phyloP scores from a whole-genome alignment of 495 filamentous ascomycete genomes.

The Aspergillus avenaceus region DNA sequence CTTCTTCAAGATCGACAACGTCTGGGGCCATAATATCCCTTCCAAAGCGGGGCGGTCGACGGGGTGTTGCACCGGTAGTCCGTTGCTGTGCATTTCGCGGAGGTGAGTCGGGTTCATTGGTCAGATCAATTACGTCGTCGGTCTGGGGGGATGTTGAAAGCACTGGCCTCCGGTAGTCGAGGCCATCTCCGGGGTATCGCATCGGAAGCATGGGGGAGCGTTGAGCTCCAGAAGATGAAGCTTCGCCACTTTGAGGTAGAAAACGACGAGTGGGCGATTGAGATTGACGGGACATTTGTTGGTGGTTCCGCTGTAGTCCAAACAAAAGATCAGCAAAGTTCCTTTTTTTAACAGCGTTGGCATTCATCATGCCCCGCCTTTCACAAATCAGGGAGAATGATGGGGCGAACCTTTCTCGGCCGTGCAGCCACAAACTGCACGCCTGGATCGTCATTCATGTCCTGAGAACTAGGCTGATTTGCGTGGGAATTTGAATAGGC shows the following conservation, averaged over 20 bases:
- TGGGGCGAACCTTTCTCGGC: conserved; percentile 36
- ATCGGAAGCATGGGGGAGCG: conserved; percentile 6
- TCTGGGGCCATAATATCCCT: conserved; percentile 32
- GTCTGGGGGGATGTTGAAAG: conserved; percentile 22
- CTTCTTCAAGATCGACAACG: conserved; percentile 34
- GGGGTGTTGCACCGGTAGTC: conserved; percentile 4
- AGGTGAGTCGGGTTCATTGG: conserved; percentile 43
- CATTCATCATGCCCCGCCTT: conserved; percentile 20
- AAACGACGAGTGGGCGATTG: conserved; percentile 15
- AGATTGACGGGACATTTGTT: conserved; percentile 33
- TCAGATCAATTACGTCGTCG: conserved; percentile 52
- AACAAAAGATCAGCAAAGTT: conserved; percentile 5
- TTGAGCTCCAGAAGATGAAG: conserved; percentile 18
- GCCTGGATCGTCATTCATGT: conserved; percentile 36
- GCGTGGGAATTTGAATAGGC: background rate
- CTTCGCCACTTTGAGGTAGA: conserved; percentile 4
- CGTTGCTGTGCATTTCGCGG: conserved; percentile 10
- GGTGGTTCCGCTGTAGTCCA: conserved; percentile 31
- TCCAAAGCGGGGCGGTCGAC: conserved; percentile 27
- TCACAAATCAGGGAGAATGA: background rate
- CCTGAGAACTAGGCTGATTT: background rate
- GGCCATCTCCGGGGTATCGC: conserved; percentile 41
- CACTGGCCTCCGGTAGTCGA: conserved; percentile 48
- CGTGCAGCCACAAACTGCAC: conserved; percentile 38
- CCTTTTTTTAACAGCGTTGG: background rate